phyloP scores from a whole-genome alignment of 345 rosid species.

The Brassica cretica region DNA sequence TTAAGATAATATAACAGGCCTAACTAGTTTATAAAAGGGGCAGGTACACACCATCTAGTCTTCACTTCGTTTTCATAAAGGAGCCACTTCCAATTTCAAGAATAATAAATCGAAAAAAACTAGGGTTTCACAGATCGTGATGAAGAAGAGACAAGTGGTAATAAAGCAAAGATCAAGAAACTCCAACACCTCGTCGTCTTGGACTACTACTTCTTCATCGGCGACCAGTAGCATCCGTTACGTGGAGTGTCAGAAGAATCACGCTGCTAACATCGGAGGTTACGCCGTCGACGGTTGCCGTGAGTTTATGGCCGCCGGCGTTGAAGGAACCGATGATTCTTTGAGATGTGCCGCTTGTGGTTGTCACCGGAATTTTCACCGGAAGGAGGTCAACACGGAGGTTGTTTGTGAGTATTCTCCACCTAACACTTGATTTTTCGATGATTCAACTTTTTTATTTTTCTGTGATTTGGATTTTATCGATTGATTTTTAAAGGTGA shows the following conservation, averaged over 20 bases:
- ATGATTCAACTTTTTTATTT: neutral
- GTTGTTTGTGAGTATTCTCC: slow-evolving; percentile 71
- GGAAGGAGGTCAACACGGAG: slow-evolving; percentile 61
- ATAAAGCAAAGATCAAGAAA: slow-evolving; percentile 43
- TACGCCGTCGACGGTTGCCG: slow-evolving; percentile 81
- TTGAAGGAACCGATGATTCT: slow-evolving; percentile 47
- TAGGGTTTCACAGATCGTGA: slow-evolving; percentile 27
- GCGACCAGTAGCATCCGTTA: slow-evolving; percentile 43
- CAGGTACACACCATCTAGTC: neutral
- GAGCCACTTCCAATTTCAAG: neutral
- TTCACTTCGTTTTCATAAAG: neutral
- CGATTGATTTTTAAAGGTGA: slow-evolving; percentile 32
- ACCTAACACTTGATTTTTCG: slow-evolving; percentile 43
- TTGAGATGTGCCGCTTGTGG: slow-evolving; percentile 75
- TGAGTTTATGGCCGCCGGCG: slow-evolving; percentile 71
- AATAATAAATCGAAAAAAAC: neutral
- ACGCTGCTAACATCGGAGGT: slow-evolving; percentile 74
- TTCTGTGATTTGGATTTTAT: slow-evolving; percentile 19
- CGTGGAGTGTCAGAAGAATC: slow-evolving; percentile 77
- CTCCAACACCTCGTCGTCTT: slow-evolving; percentile 39
- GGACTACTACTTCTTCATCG: slow-evolving; percentile 37
- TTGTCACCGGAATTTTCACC: slow-evolving; percentile 76
- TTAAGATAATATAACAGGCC: neutral
- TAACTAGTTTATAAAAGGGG: neutral
- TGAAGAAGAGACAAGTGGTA: slow-evolving; percentile 62